A percentile compares a stretch with the other conserved stretches of the same genome.
Conservation (phyloP, 2,329 filamentous ascomycete species). For the Aspergillus luchuensis region DNA sequence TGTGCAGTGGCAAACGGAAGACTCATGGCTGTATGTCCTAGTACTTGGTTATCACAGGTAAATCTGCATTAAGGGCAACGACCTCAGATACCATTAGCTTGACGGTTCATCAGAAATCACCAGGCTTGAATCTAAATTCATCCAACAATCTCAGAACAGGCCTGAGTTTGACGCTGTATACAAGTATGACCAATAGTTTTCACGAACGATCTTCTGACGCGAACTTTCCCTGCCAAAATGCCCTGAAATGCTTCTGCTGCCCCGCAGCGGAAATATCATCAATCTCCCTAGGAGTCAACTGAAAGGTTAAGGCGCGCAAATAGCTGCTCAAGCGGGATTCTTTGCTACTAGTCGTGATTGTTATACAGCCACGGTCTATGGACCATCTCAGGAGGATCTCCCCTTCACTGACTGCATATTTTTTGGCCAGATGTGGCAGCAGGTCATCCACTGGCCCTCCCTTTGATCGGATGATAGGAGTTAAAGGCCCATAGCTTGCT, state of each 20-base stretch:
- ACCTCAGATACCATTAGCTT: background rate
- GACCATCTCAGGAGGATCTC: constrained; percentile 63
- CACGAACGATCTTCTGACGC: constrained; percentile 46
- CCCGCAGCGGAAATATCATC: constrained; percentile 54
- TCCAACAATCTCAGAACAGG: background rate
- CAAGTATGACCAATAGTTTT: background rate
- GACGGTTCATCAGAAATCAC: background rate
- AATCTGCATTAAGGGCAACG: background rate
- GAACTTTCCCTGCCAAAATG: constrained; percentile 56
- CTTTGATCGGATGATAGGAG: constrained; percentile 56
- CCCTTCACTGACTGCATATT: constrained; percentile 60
- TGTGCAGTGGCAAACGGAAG: no score
- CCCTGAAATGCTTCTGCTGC: constrained; percentile 53
- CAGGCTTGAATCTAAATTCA: background rate
- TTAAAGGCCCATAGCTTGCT: constrained; percentile 46
- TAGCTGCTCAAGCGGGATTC: constrained; percentile 62
- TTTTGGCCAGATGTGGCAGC: constrained; percentile 57
- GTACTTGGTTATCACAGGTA: no score
- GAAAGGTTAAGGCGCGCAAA: constrained; percentile 58
- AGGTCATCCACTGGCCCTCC: constrained; percentile 59
- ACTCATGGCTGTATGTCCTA: no score
- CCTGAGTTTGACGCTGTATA: background rate
- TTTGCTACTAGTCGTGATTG: constrained; percentile 63
- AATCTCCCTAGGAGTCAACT: constrained; percentile 60
- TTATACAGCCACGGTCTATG: constrained; percentile 61